Conservation (phyloP, 225 moss, liverwort and hornwort genomes). For the Asterella californica region DNA sequence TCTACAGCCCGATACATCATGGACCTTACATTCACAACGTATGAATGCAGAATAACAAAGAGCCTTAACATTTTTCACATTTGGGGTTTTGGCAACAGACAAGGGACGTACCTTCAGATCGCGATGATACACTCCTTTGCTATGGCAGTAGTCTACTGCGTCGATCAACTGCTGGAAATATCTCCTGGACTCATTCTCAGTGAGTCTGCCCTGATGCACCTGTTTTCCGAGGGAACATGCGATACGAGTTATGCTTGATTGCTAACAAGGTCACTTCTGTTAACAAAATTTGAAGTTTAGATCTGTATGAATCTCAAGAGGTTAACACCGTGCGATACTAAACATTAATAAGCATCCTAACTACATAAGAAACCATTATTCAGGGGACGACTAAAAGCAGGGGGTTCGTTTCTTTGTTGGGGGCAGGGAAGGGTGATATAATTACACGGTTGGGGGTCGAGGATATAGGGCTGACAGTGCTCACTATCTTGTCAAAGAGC, state of each 20-base stretch:
- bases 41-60: background rate
- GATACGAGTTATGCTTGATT: background rate
- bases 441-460: background rate
- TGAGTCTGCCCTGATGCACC: constrained; percentile 96
- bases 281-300: too few relatives aligned
- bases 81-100: background rate
- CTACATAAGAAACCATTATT: background rate
- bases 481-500: constrained; percentile 96
- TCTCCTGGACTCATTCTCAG: constrained; percentile 75
- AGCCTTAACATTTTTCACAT: background rate
- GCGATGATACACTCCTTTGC: constrained; percentile 97
- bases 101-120: constrained; percentile 74
- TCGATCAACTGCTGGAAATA: constrained; percentile 98
- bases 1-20: background rate
- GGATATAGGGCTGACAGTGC: constrained; percentile 16
- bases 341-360: background rate
- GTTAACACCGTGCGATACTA: background rate
- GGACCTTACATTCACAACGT: background rate
- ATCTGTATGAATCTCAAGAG: background rate
- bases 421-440: background rate
- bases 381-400: background rate
- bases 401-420: too few relatives aligned
- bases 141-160: constrained; percentile 92
- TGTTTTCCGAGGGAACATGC: constrained; percentile 18
- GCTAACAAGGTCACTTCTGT: background rate